These are phyloP conservation scores for Kodamaea kaohsiungensis DNA, from an alignment of 805 yeast species.

Conservation along the genomic window DNA sequence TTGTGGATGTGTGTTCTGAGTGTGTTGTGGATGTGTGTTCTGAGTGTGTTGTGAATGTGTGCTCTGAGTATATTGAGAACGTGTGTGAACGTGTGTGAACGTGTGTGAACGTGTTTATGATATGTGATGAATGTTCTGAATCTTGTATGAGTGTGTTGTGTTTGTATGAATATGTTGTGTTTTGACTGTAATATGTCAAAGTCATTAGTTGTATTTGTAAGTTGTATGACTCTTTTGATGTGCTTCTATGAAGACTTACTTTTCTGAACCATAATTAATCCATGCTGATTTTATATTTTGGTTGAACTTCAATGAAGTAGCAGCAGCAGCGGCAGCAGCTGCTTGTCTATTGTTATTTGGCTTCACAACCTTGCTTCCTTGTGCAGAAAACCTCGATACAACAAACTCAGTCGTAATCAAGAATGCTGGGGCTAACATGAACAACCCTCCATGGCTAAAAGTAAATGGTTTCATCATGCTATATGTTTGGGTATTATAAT, in stretches of 20 bases:
- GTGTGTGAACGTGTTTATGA: too few relatives aligned
- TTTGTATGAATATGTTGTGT: too few relatives aligned
- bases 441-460: conserved; percentile 22
- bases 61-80: too few relatives aligned
- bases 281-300: conserved; percentile 7
- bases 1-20: not conserved
- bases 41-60: not conserved
- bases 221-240: too few relatives aligned
- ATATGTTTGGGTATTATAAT: not conserved
- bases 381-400: conserved; percentile 23
- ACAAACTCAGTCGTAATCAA: conserved; percentile 31
- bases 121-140: too few relatives aligned
- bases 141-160: too few relatives aligned
- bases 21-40: not conserved
- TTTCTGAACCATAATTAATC: conserved; percentile 1
- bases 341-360: conserved; percentile 8
- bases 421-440: conserved; percentile 32
- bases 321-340: conserved; percentile 5
- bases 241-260: not conserved
- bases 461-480: conserved; percentile 19
- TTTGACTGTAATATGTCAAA: too few relatives aligned
- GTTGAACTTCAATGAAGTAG: conserved; percentile 5
- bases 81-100: too few relatives aligned
- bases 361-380: conserved; percentile 13
- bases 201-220: too few relatives aligned